Conservation (phyloP, 306 rosid species). For the Chamaecrista fasciculata region DNA sequence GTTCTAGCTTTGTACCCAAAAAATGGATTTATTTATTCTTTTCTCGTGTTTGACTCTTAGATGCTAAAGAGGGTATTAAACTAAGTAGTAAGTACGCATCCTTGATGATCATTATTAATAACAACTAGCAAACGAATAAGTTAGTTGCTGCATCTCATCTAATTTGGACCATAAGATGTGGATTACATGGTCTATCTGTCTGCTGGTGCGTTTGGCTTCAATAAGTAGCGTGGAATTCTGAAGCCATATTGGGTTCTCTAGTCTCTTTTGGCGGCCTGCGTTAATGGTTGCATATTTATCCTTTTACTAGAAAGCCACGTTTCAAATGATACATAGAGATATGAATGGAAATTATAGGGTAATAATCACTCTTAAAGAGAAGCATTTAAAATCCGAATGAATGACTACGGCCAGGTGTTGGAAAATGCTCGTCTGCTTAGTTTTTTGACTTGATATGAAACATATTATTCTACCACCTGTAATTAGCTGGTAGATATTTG, state of each 20-base stretch:
- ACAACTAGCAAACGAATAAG: no score
- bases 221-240: neutral
- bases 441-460: neutral
- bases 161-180: neutral
- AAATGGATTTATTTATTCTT: neutral
- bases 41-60: neutral
- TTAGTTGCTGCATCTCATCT: constrained; percentile 16
- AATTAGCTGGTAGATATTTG: neutral
- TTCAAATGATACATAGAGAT: neutral
- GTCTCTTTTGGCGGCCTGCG: neutral
- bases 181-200: neutral
- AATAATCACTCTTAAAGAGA: neutral
- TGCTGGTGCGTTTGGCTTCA: neutral
- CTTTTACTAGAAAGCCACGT: neutral
- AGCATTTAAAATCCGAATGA: neutral
- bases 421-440: neutral
- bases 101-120: neutral
- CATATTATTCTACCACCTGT: neutral
- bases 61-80: neutral
- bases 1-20: neutral
- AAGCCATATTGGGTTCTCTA: neutral
- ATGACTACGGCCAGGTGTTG: neutral
- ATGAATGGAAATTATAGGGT: neutral
- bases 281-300: neutral
- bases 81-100: neutral